Evolutionary conservation across 2,329 filamentous ascomycete genomes (phyloP), one percentile per base, ranked within the genome.

Genomic region (Aspergillus transmontanensis): DNA sequence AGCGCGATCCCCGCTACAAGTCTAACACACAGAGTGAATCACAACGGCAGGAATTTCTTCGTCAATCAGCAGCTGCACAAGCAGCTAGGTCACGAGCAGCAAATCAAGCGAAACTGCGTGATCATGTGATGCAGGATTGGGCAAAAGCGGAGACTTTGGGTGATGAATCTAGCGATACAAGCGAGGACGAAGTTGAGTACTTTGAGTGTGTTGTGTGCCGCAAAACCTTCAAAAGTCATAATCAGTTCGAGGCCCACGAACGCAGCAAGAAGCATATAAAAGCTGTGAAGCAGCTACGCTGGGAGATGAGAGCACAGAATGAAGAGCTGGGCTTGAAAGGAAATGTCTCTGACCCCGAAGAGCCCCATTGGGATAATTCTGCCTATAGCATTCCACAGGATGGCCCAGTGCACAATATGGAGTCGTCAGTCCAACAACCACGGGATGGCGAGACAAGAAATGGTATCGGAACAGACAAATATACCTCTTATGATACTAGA

Each of bases 181-280:
- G 74, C 2, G 83, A 83, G 60, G 72, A 76, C 39, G 81, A 84
- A 48, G 80, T 85, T 58, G 84, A 88, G 62, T 80, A 84, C 48
- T 87, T 84, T 64, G 87, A 89, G 68, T 90, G 87, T 67, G 84
- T 89, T 39, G 86, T 85, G 7, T 90, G 87, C 71, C 80, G 83
- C 64, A 90, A 90, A 75, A 83, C 74, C 1, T 95, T 94, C 77
- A 91, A 97, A 79, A 98, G 94, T 72, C 91, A 96, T 74, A 93
- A 93, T 68, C 94, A 98, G 73, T 93, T 91, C 64, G 89, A 96
- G 72, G 90, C 91, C 3, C 95, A 99, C 72, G 94, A 97, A 80
- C 93, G 90, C 80, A 98, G 94, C 83, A 99, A 97, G 77, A 99
- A 98, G 79, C 95, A 99, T 72, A 79, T 89, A 65, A 98, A 97